Conservation (phyloP, 768 basidiomycete species). For the Lentinula boryana region DNA sequence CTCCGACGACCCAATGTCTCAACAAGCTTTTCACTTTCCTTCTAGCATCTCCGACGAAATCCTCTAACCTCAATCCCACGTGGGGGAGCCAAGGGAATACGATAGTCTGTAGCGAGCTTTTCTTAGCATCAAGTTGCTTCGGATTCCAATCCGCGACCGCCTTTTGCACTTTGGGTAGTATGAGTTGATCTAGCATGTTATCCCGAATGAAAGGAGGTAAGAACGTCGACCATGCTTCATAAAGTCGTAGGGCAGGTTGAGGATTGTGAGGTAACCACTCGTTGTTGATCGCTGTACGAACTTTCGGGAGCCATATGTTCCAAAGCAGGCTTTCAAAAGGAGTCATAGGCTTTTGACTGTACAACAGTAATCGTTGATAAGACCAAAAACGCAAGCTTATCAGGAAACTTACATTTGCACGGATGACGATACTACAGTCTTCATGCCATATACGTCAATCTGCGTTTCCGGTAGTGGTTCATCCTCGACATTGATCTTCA, state of each 20-base stretch:
- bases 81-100: conserved; percentile 97
- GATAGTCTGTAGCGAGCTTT: conserved; percentile 63
- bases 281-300: conserved; percentile 93
- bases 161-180: conserved; percentile 87
- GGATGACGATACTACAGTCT: conserved; percentile 22
- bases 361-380: conserved; percentile 5
- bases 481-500: conserved; percentile 51
- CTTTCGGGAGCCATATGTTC: conserved; percentile 92
- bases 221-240: conserved; percentile 84
- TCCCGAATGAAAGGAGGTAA: conserved; percentile 89
- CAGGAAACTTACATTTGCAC: conserved; percentile 29
- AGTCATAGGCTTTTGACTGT: conserved; percentile 73
- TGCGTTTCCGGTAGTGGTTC: conserved; percentile 34
- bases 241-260: conserved; percentile 70
- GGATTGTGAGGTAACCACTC: conserved; percentile 81
- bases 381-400: not conserved
- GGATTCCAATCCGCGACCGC: conserved; percentile 82
- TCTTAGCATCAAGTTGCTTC: conserved; percentile 31
- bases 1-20: conserved; percentile 65
- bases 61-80: conserved; percentile 76
- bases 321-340: conserved; percentile 92
- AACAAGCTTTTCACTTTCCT: conserved; percentile 80
- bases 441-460: conserved; percentile 54
- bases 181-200: conserved; percentile 92
- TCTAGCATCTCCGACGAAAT: conserved; percentile 80